A percentile compares a stretch with the other conserved stretches of the same genome.
phyloP scores from a whole-genome alignment of 2,329 filamentous ascomycete genomes.

The Cadophora luteo-olivacea region DNA sequence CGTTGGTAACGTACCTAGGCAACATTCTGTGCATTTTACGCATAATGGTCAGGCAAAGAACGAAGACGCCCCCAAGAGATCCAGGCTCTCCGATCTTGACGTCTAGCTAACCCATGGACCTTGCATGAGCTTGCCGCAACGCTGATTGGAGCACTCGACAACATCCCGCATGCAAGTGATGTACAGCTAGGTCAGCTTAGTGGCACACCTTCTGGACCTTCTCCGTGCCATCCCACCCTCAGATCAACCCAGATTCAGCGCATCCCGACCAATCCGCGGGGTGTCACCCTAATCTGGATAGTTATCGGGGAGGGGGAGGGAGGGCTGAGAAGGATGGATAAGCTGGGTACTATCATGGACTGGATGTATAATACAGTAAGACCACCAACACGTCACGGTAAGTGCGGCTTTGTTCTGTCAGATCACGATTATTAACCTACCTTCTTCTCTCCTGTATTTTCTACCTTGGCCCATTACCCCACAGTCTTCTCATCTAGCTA shows the following conservation, averaged over 20 bases:
- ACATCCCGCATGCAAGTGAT: constrained; percentile 12
- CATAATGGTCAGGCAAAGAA: background rate
- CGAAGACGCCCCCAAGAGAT: background rate
- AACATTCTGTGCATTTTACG: background rate
- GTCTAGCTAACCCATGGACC: constrained; percentile 2
- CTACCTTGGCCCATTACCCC: background rate
- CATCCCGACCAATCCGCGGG: constrained; percentile 3
- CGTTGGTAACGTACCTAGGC: background rate
- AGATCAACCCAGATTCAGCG: background rate
- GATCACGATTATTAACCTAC: background rate
- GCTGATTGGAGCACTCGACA: constrained; percentile 7
- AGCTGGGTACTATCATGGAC: background rate
- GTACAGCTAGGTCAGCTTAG: constrained; percentile 11
- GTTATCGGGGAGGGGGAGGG: background rate
- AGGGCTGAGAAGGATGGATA: background rate
- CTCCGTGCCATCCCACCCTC: constrained; percentile 8
- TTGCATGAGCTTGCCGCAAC: constrained; percentile 6
- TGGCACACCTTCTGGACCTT: background rate
- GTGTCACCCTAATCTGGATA: constrained; percentile 11
- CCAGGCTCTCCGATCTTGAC: background rate
- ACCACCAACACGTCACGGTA: background rate
- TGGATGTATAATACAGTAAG: constrained; percentile 18
- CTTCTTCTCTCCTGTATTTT: background rate
- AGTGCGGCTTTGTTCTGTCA: background rate
- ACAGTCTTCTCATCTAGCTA: background rate